Evolutionary conservation across 129 eudicot species (phyloP).

Genomic region (Solidago caesia): DNA sequence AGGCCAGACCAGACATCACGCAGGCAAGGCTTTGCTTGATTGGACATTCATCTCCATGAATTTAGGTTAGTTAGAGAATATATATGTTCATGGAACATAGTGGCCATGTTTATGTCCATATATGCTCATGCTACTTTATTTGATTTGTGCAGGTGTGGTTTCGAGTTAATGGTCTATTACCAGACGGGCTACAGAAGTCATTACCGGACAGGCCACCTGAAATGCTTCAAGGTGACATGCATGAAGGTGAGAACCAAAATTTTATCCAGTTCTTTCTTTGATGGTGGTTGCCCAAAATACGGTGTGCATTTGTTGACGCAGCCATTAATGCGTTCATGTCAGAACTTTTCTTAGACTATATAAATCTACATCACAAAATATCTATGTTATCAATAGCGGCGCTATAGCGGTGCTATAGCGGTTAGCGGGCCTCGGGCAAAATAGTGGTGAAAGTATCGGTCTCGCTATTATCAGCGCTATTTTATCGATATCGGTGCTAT

Average conservation of each 20-base stretch:
- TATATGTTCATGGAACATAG: conserved; percentile 49
- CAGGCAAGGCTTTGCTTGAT: conserved; percentile 99
- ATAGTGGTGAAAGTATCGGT: no score
- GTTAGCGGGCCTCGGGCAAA: no score
- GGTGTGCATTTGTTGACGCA: not conserved
- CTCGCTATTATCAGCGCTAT: no score
- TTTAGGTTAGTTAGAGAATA: conserved; percentile 86
- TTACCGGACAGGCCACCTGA: conserved; percentile 92
- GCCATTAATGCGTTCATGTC: conserved; percentile 6
- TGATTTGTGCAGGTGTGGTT: conserved; percentile 82
- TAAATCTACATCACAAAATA: not conserved
- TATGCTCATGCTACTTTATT: conserved; percentile 31
- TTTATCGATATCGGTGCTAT: no score
- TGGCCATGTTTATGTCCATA: conserved; percentile 34
- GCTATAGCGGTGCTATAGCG: no score
- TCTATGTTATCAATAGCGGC: no score
- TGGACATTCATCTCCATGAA: conserved; percentile 93
- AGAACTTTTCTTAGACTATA: not conserved
- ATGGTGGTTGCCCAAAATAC: not conserved
- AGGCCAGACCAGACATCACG: conserved; percentile 97
- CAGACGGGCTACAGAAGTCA: conserved; percentile 80
- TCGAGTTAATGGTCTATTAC: conserved; percentile 81
- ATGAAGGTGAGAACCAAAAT: conserved; percentile 52
- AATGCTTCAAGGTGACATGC: conserved; percentile 51
- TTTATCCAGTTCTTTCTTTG: not conserved